Conservation (phyloP, 257 asterid species). For the Solanum etuberosum region DNA sequence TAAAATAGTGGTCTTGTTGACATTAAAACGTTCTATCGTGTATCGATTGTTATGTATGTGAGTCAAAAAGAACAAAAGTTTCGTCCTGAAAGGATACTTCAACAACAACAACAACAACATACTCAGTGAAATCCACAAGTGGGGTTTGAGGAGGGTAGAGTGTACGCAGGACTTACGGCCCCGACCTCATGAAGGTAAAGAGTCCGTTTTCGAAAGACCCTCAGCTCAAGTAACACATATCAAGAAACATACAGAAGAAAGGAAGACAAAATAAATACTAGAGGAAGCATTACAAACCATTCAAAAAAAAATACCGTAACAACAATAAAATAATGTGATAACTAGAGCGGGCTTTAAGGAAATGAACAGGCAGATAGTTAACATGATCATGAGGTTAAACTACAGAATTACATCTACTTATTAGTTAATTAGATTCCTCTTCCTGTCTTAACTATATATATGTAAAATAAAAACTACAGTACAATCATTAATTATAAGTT, state of each 20-base stretch:
- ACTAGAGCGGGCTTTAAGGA: no score
- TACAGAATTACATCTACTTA: no score
- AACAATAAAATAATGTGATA: no score
- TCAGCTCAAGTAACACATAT: not conserved
- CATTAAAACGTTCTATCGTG: not conserved
- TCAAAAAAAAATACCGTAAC: no score
- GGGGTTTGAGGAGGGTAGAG: not conserved
- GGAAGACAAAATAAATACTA: not conserved
- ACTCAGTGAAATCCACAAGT: not conserved
- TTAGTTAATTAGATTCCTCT: no score
- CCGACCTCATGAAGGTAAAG: not conserved
- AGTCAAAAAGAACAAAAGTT: not conserved
- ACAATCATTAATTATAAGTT: no score
- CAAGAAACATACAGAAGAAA: not conserved
- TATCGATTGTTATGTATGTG: not conserved
- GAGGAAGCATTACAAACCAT: not conserved
- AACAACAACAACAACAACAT: not conserved
- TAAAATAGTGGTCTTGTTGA: not conserved
- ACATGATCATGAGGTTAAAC: no score
- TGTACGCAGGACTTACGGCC: fast-evolving
- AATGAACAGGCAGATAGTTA: no score
- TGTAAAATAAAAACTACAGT: no score
- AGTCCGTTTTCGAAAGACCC: not conserved
- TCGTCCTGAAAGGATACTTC: not conserved
- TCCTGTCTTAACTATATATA: no score